Conservation (phyloP, 441 rosid species). For the Manihot esculenta region DNA sequence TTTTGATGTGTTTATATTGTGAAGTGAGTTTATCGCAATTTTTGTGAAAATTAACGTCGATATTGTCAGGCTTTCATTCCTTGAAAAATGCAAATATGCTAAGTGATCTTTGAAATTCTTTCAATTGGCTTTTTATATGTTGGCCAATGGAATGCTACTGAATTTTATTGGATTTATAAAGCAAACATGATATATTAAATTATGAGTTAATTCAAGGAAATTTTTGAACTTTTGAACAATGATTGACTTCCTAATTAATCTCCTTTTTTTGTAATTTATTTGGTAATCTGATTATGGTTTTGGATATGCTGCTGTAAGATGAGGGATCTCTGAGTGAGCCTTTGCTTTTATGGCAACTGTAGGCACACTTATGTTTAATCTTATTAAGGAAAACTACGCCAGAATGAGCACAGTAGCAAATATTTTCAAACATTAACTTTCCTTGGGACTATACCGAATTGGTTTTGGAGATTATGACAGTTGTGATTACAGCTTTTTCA, state of each 20-base stretch:
- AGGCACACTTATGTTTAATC: neutral
- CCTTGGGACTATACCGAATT: neutral
- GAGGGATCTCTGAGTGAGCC: neutral
- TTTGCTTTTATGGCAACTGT: neutral
- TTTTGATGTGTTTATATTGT: neutral
- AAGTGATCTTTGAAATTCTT: neutral
- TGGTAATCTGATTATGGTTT: neutral
- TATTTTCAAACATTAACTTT: neutral
- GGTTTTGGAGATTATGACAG: neutral
- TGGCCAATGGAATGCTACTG: neutral
- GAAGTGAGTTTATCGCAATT: neutral
- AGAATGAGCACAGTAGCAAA: neutral
- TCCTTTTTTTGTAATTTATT: neutral
- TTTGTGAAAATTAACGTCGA: neutral
- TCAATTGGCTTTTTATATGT: neutral
- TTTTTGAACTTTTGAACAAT: slow-evolving; percentile 1
- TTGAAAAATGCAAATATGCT: neutral
- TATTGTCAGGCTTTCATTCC: slow-evolving; percentile 11
- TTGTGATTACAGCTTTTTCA: slow-evolving; percentile 9
- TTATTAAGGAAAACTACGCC: neutral
- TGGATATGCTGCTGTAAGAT: neutral
- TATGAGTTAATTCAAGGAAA: neutral
- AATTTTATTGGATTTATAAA: neutral
- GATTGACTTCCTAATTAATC: neutral
- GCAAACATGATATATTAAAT: neutral